Percentiles rank a stretch among this genome's conserved stretches.
These are phyloP conservation scores for Coemansia sp. DNA, from an alignment of 192 early-diverging fungal species.

Conservation along the genomic window DNA sequence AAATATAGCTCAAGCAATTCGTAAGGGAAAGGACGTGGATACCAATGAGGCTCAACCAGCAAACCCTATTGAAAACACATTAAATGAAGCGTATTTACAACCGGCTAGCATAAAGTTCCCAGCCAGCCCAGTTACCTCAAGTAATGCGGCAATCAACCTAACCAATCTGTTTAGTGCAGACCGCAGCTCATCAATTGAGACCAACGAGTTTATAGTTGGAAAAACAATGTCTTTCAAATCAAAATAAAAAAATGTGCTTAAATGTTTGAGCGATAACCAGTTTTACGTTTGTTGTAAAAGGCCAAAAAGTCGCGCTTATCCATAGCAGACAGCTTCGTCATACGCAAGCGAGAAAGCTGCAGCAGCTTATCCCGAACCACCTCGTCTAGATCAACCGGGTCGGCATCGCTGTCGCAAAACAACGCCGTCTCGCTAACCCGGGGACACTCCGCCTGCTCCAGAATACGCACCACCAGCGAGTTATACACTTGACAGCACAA, in stretches of 20 bases:
- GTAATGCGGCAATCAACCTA: too few species aligned
- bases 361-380: constrained; percentile 58
- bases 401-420: constrained; percentile 25
- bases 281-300: constrained; percentile 56
- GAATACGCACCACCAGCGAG: constrained; percentile 50
- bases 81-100: too few species aligned
- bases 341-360: constrained; percentile 65
- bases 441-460: constrained; percentile 56
- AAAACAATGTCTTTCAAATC: too few species aligned
- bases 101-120: too few species aligned
- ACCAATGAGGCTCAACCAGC: too few species aligned
- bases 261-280: constrained; percentile 13
- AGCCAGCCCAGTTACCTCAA: too few species aligned
- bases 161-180: too few species aligned
- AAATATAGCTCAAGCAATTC: too few species aligned
- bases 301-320: constrained; percentile 78
- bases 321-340: constrained; percentile 59
- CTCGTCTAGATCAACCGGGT: constrained; percentile 52
- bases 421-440: constrained; percentile 61
- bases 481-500: constrained; percentile 61
- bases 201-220: too few species aligned
- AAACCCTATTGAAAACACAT: too few species aligned
- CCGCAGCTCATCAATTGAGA: too few species aligned
- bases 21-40: too few species aligned
- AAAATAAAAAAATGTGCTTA: neutral